Base-by-base conservation (phyloP, 202 grass and related monocot species). In the Brachypodium distachyon region DNA sequence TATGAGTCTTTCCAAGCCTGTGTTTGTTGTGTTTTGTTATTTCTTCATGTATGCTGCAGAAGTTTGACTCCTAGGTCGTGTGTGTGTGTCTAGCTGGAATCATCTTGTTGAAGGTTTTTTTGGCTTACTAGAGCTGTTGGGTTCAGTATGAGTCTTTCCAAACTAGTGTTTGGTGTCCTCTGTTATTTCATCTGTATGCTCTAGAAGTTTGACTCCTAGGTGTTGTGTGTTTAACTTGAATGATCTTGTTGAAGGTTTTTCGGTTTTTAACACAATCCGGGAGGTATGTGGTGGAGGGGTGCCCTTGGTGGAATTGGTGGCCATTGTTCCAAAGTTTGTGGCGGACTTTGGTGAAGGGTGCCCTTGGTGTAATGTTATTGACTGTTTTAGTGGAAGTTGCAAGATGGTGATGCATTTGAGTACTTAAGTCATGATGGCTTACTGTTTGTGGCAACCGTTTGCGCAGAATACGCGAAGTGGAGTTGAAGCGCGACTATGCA, bases 181-280 rank as follows among this genome's bases (percentile, higher is more conserved):
- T 87, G 10, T 85, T 83, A 62, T 74, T 81, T 78, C 78, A 80
- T 43, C 66, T 77, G 57, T 80, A 75, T 74, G 69, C 52, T 82
- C 27, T 80, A 87, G 86, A 82, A 81, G 44, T 73, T 85, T 86
- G 54, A 80, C 44, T 87, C 68, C 70, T 37, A 78, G 85, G 50
- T 68, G 70, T 61, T 85, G 73, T 79, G 83, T 88, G 59, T 89
- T 90, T 99, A 88, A 99, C 92, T 90, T 89, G 77, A 86, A 88
- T 88, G 89, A 92, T 99, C 85, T 99, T 99, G 92, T 97, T 97
- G 91, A 94, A 94, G 88, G 91, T 99, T 99, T 89, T 87, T 88
- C 81, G 83, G 85, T 89, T 91, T 97, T 93, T 92, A 87, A 84
- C 90, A 71, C 90, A 92, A 88, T 73, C 82, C 67, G 77, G 91